phyloP scores from a whole-genome alignment of 2,329 filamentous ascomycete genomes.

The Trichoderma sp. region DNA sequence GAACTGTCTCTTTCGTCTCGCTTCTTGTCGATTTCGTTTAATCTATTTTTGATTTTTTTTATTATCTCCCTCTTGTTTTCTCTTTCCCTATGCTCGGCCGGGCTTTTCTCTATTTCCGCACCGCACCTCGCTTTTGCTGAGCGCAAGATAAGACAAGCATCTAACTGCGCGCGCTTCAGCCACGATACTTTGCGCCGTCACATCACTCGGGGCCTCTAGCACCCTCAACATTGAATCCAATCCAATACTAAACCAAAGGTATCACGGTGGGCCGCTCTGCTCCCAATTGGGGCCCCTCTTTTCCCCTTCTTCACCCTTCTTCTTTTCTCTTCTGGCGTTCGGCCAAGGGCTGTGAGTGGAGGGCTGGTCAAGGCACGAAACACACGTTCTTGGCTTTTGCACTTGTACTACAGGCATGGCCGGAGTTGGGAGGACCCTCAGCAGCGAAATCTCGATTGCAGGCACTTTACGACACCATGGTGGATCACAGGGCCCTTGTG shows the following conservation, averaged over 20 bases:
- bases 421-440: slow-evolving; percentile 27
- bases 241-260: background rate
- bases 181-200: background rate
- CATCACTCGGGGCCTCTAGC: background rate
- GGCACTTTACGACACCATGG: slow-evolving; percentile 20
- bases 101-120: background rate
- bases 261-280: slow-evolving; percentile 5
- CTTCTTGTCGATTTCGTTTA: background rate
- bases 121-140: background rate
- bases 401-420: background rate
- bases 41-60: background rate
- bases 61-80: background rate
- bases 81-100: background rate
- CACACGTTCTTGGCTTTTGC: background rate
- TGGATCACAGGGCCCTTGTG: slow-evolving; percentile 16
- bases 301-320: background rate
- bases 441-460: slow-evolving; percentile 33
- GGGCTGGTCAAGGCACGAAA: background rate
- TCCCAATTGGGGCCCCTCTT: background rate
- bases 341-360: background rate
- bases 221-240: background rate
- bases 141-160: background rate
- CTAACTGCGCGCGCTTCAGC: background rate
- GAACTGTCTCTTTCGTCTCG: background rate
- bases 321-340: background rate